A percentile compares a stretch with the other conserved stretches of the same genome.
These are phyloP conservation scores for Candida schatavii DNA, from an alignment of 805 yeast genomes.

Conservation along the genomic window DNA sequence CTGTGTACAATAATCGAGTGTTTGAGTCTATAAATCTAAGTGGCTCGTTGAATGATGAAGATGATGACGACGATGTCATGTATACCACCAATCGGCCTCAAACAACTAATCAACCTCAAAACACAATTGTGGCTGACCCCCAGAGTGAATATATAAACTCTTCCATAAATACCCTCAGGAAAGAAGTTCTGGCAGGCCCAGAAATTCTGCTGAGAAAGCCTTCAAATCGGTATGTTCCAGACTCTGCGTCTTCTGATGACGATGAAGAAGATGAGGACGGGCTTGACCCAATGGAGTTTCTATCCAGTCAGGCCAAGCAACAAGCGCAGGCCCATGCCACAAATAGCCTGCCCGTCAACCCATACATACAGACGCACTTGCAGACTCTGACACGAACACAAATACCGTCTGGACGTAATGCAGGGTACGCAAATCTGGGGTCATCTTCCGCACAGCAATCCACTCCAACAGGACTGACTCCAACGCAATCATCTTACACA, in stretches of 20 bases:
- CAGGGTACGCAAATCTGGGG: background rate
- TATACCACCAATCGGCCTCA: background rate
- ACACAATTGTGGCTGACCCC: background rate
- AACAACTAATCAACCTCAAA: too few species aligned
- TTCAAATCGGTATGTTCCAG: slow-evolving; percentile 2
- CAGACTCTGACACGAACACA: background rate
- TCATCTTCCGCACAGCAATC: background rate
- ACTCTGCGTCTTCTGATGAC: slow-evolving; percentile 3
- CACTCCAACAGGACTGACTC: background rate
- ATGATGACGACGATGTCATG: background rate
- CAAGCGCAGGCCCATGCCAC: slow-evolving; percentile 3
- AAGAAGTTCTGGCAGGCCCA: background rate
- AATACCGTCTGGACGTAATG: background rate
- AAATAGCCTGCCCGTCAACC: background rate
- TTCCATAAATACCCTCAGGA: background rate
- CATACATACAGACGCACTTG: background rate
- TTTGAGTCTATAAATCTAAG: slow-evolving; percentile 3
- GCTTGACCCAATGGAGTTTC: slow-evolving; percentile 14
- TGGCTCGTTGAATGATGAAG: background rate
- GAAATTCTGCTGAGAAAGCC: background rate
- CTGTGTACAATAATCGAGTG: background rate
- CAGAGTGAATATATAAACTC: background rate
- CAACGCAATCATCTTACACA: background rate
- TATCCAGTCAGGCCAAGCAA: slow-evolving; percentile 6
- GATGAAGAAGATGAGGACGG: slow-evolving; percentile 13